Percentiles rank a stretch among this genome's conserved stretches.
phyloP scores from a whole-genome alignment of 1,139 yeast genomes.

The Kodamaea sp. region DNA sequence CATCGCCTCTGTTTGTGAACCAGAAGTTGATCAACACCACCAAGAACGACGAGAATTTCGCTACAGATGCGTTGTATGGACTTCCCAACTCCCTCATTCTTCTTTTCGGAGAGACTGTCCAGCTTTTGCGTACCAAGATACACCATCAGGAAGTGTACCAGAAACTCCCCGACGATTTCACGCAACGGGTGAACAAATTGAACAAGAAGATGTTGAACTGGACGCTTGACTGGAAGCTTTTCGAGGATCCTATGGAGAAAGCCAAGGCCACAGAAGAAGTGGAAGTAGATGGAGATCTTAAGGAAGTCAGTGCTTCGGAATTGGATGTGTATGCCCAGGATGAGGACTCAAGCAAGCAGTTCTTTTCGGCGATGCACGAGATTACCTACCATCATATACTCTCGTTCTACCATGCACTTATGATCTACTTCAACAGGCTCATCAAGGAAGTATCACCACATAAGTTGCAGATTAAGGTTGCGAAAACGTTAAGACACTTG shows the following conservation, averaged over 20 bases:
- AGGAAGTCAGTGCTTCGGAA: slow-evolving; percentile 3
- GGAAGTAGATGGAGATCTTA: slow-evolving; percentile 8
- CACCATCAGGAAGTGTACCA: slow-evolving; percentile 42
- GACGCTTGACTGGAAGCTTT: slow-evolving; percentile 66
- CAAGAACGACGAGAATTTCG: slow-evolving; percentile 55
- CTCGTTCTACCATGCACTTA: slow-evolving; percentile 75
- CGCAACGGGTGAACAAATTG: slow-evolving; percentile 46
- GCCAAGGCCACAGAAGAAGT: slow-evolving; percentile 6
- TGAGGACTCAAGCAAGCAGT: slow-evolving; percentile 25
- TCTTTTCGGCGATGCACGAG: slow-evolving; percentile 60
- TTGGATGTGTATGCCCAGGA: slow-evolving; percentile 12
- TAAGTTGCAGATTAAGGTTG: slow-evolving; percentile 60
- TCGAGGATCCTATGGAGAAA: slow-evolving; percentile 12
- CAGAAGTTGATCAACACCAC: slow-evolving; percentile 47
- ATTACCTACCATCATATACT: slow-evolving; percentile 81
- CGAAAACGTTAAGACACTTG: slow-evolving; percentile 61
- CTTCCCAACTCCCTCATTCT: slow-evolving; percentile 78
- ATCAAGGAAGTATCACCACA: slow-evolving; percentile 55
- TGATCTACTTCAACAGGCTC: slow-evolving; percentile 74
- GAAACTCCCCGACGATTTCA: slow-evolving; percentile 44
- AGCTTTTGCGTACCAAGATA: slow-evolving; percentile 61
- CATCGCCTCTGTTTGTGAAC: slow-evolving; percentile 46
- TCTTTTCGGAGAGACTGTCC: slow-evolving; percentile 70
- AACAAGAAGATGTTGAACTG: slow-evolving; percentile 58
- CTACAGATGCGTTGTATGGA: slow-evolving; percentile 83